Conservation (phyloP, 1,284 basidiomycete genomes). For the Ustilago bromivora region DNA sequence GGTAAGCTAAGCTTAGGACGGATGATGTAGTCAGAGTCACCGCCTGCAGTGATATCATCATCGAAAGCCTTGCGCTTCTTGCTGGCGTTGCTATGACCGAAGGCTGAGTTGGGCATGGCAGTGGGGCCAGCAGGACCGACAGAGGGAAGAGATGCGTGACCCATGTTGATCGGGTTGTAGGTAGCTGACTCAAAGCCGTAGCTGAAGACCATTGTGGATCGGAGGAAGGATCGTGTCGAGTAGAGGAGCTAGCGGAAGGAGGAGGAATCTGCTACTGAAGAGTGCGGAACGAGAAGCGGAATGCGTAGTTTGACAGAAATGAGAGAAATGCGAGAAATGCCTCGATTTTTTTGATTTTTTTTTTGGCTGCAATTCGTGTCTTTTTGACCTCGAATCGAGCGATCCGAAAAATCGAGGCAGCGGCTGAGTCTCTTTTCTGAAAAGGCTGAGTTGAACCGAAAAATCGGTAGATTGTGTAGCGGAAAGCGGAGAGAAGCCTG, state of each 20-base stretch:
- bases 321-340: slow-evolving; percentile 15
- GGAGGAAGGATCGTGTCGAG: background rate
- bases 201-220: slow-evolving; percentile 30
- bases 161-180: slow-evolving; percentile 39
- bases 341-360: slow-evolving; percentile 3
- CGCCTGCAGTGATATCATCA: slow-evolving; percentile 22
- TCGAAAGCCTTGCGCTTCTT: slow-evolving; percentile 49
- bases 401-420: background rate
- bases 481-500: background rate
- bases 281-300: background rate
- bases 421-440: slow-evolving; percentile 9
- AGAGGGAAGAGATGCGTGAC: slow-evolving; percentile 14
- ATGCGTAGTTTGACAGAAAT: slow-evolving; percentile 30
- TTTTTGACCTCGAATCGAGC: background rate
- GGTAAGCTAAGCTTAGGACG: slow-evolving; percentile 44
- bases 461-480: background rate
- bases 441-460: slow-evolving; percentile 6
- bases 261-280: background rate
- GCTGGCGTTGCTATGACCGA: background rate
- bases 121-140: slow-evolving; percentile 2
- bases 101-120: background rate
- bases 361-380: background rate
- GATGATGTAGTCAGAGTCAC: slow-evolving; percentile 10
- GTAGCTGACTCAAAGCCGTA: slow-evolving; percentile 28
- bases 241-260: background rate